Evolutionary conservation across 2,329 filamentous ascomycete genomes (phyloP).

Genomic region (Epichloe sibirici): DNA sequence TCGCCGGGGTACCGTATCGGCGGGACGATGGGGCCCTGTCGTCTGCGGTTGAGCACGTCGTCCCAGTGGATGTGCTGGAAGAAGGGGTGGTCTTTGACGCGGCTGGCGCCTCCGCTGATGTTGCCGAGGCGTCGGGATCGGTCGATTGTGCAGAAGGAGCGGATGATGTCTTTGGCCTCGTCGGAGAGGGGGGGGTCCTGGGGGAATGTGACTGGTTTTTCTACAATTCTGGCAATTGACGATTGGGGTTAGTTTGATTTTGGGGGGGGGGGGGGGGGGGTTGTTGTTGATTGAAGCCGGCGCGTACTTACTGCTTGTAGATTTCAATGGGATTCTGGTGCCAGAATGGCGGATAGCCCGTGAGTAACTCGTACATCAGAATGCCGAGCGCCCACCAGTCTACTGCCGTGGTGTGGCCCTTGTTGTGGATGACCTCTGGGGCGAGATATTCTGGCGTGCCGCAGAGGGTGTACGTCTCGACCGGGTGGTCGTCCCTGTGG

Average conservation of each 20-base stretch:
- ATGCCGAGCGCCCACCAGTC: slow-evolving; percentile 86
- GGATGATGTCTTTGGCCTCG: slow-evolving; percentile 63
- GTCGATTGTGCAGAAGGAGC: slow-evolving; percentile 65
- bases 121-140: slow-evolving; percentile 68
- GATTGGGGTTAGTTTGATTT: background rate
- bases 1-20: slow-evolving; percentile 61
- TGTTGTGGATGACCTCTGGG: slow-evolving; percentile 75
- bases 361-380: slow-evolving; percentile 72
- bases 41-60: slow-evolving; percentile 50
- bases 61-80: slow-evolving; percentile 66
- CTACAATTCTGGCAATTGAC: slow-evolving; percentile 49
- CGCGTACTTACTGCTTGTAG: slow-evolving; percentile 53
- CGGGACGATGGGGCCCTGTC: slow-evolving; percentile 62
- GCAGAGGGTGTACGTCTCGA: slow-evolving; percentile 72
- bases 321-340: slow-evolving; percentile 79
- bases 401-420: slow-evolving; percentile 62
- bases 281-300: background rate
- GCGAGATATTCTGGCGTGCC: slow-evolving; percentile 77
- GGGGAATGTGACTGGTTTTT: slow-evolving; percentile 63
- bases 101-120: slow-evolving; percentile 58
- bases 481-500: slow-evolving; percentile 32
- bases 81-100: slow-evolving; percentile 66
- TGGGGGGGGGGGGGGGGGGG: no score
- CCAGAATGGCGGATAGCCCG: slow-evolving; percentile 79
- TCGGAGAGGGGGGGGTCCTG: slow-evolving; percentile 51